Evolutionary conservation across 495 filamentous ascomycete species (phyloP).

Genomic region (Xylaria scruposa): DNA sequence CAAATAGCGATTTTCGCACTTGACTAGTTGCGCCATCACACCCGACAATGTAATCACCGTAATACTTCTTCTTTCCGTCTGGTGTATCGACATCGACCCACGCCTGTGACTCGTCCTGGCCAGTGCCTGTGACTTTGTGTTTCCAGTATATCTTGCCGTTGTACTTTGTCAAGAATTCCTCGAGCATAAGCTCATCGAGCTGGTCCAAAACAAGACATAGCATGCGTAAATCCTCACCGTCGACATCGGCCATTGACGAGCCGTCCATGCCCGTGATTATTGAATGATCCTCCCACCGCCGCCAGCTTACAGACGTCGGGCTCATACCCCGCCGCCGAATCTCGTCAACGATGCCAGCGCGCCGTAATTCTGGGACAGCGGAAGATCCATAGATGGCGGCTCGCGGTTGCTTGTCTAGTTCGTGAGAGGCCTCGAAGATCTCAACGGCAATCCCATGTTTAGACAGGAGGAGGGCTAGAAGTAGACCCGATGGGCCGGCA

Average conservation of each 20-base stretch:
- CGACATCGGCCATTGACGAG: conserved; percentile 36
- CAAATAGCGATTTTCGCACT: conserved; percentile 62
- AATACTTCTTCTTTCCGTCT: conserved; percentile 47
- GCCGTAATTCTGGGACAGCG: conserved; percentile 59
- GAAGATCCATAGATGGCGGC: conserved; percentile 60
- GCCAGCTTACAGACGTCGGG: conserved; percentile 60
- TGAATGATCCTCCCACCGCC: conserved; percentile 47
- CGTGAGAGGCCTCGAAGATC: conserved; percentile 56
- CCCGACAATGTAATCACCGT: conserved; percentile 63
- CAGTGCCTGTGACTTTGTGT: conserved; percentile 56
- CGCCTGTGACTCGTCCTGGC: conserved; percentile 54
- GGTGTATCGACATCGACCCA: conserved; percentile 59
- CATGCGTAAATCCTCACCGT: conserved; percentile 48
- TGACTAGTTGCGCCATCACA: conserved; percentile 66
- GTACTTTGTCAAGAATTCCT: conserved; percentile 53
- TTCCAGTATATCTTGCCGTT: conserved; percentile 53
- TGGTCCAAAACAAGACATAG: conserved; percentile 46
- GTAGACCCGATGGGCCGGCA: conserved; percentile 63
- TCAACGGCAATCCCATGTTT: conserved; percentile 59
- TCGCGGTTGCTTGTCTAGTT: conserved; percentile 62
- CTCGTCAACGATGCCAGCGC: conserved; percentile 63
- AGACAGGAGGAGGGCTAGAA: conserved; percentile 61
- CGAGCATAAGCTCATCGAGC: conserved; percentile 52
- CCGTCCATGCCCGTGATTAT: conserved; percentile 43
- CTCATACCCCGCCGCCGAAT: conserved; percentile 55